phyloP scores from a whole-genome alignment of 306 rosid genomes.

The Sesbania bispinosa region DNA sequence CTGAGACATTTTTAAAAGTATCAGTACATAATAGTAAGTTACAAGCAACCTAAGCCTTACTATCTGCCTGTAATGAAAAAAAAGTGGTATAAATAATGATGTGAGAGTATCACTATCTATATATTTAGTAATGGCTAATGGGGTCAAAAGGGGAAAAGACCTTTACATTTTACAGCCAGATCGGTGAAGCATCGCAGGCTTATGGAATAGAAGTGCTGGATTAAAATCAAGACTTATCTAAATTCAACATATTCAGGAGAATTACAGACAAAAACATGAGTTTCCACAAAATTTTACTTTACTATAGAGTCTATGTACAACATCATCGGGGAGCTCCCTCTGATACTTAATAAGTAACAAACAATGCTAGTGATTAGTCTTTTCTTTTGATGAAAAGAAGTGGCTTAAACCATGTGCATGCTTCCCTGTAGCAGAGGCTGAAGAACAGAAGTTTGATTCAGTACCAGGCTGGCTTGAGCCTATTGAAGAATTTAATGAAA shows the following conservation, averaged over 20 bases:
- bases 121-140: not conserved
- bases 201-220: slow-evolving; percentile 14
- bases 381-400: slow-evolving; percentile 54
- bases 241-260: slow-evolving; percentile 9
- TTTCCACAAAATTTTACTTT: not conserved
- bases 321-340: slow-evolving; percentile 34
- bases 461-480: slow-evolving; percentile 31
- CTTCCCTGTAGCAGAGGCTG: slow-evolving; percentile 51
- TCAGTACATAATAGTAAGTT: not conserved
- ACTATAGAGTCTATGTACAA: slow-evolving; percentile 24
- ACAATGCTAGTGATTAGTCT: slow-evolving; percentile 40
- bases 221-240: not conserved
- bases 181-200: not conserved
- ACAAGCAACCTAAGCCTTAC: not conserved
- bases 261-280: not conserved
- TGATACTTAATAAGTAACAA: slow-evolving; percentile 17
- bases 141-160: no score
- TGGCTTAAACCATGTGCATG: slow-evolving; percentile 53
- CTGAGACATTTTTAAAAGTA: not conserved
- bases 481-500: slow-evolving; percentile 39
- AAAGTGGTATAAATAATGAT: not conserved
- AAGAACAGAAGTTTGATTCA: slow-evolving; percentile 45
- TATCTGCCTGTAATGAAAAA: not conserved
- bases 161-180: not conserved
- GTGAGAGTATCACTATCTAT: not conserved